A percentile compares a stretch with the other conserved stretches of the same genome.
Conservation (phyloP, 129 eudicot genomes). For the Flaveria ramosissima region DNA sequence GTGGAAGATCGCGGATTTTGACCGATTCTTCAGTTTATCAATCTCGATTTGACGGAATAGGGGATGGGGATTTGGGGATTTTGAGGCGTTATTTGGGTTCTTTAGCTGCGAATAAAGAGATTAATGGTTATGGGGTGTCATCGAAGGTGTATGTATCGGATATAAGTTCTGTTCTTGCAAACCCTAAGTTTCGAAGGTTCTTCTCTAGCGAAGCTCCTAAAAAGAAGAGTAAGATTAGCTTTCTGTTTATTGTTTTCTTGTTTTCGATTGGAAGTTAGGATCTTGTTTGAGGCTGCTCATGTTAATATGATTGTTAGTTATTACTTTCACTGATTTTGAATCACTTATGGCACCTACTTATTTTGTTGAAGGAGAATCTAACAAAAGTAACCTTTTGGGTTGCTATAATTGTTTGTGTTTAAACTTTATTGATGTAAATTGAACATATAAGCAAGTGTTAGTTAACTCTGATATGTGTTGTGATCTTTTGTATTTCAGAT, state of each 20-base stretch:
- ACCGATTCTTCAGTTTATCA: constrained; percentile 30
- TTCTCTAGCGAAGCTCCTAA: constrained; percentile 81
- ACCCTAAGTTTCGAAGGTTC: constrained; percentile 60
- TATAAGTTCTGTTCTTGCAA: constrained; percentile 46
- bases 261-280: too few relatives aligned
- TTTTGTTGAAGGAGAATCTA: not conserved
- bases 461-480: not conserved
- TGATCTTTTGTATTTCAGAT: constrained; percentile 45
- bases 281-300: not conserved
- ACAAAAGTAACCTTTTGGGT: not conserved
- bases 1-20: constrained; percentile 46
- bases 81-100: constrained; percentile 71
- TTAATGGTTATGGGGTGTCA: constrained; percentile 16
- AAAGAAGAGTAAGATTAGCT: constrained; percentile 66
- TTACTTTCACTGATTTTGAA: constrained; percentile 1
- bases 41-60: constrained; percentile 27
- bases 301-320: not conserved
- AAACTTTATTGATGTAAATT: not conserved
- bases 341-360: too few relatives aligned
- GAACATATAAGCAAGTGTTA: constrained; percentile 14
- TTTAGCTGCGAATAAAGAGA: constrained; percentile 41
- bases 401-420: not conserved
- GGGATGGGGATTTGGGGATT: constrained; percentile 54
- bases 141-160: constrained; percentile 49
- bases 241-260: not conserved